Evolutionary conservation across 345 rosid genomes (phyloP), one percentile per base, ranked within the genome.

Genomic region (Bruguiera sexangula): DNA sequence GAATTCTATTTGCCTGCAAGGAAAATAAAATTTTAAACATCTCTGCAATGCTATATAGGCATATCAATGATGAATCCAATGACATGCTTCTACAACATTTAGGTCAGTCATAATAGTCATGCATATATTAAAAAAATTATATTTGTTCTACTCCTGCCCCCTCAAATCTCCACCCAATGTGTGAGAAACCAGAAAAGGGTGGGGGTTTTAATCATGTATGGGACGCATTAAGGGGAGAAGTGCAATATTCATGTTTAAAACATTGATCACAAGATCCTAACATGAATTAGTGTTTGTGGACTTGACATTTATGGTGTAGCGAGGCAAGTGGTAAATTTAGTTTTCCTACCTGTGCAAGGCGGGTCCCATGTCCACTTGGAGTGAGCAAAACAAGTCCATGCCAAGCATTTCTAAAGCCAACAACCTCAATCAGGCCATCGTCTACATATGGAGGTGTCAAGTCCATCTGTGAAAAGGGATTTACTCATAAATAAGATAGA

Each of bases 321-420:
- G 3, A 55, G 27, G 16, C 10, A n/a, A 55, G 13, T 22, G 29
- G 27, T 10, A 29, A 43, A 27, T 10, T 6, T 62, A 6, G 32
- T 6, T 8, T 39, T 30, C 66, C 6, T 79, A 82, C 86, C 86
- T 83, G 86, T 67, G 86, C 83, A 15, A 83, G 81, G 31, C 86
- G 82, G 73, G 86, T 83, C 0, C 83, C 86, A 6, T 83, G 86
- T 30, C 86, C 86, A 64, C 69, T 80, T 48, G 83, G 83, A 36
- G 82, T 66, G 54, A 80, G 78, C 70, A 83, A 62, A 10, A 75
- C 78, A 52, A 83, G 83, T 29, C 83, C 86, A 62, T 83, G 86
- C 86, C 83, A 80, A 24, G 83, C 86, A 71, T 83, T 71, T 72
- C 77, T 83, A 70, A 83, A 83, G 36, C 86, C 86, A 6, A 83